Conservation (phyloP, 352 stramenopile genomes). For the Pythium phragmiticola region DNA sequence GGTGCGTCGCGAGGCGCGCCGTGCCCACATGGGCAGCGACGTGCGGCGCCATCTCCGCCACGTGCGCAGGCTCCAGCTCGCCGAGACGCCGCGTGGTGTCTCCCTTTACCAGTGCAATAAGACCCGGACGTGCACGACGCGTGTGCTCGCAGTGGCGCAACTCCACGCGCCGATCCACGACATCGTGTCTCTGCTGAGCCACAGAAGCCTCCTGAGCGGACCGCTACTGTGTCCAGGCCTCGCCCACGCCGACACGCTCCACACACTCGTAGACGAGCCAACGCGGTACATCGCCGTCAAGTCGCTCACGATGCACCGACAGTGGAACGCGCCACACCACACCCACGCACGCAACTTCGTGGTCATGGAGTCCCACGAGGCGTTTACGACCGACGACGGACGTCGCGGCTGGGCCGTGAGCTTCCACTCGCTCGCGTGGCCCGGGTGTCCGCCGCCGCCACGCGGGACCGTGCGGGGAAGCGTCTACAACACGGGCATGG, state of each 20-base stretch:
- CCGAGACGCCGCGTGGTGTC: neutral
- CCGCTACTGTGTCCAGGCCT: conserved; percentile 21
- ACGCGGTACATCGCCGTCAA: conserved; percentile 20
- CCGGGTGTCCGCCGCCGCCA: conserved; percentile 10
- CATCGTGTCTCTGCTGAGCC: conserved; percentile 18
- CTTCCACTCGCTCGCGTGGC: conserved; percentile 27
- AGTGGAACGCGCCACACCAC: conserved; percentile 16
- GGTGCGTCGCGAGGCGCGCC: conserved; percentile 17
- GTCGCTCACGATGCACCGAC: conserved; percentile 18
- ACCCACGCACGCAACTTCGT: conserved; percentile 13
- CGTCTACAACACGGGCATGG: conserved; percentile 26
- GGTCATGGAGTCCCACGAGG: conserved; percentile 21
- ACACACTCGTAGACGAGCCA: conserved; percentile 13
- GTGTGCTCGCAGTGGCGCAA: conserved; percentile 18
- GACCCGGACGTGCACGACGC: conserved; percentile 3
- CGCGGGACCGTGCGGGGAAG: conserved; percentile 22
- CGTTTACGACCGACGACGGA: conserved; percentile 16
- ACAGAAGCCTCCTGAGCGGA: conserved; percentile 20
- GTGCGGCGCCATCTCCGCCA: conserved; percentile 3
- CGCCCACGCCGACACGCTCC: conserved; percentile 16
- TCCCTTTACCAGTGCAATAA: conserved; percentile 14
- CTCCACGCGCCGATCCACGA: conserved; percentile 24
- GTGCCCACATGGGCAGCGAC: neutral
- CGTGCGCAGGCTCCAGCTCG: neutral
- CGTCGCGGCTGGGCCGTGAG: conserved; percentile 25